Evolutionary conservation across 129 eudicot genomes (phyloP).

Genomic region (Heracleum sosnowskyi): DNA sequence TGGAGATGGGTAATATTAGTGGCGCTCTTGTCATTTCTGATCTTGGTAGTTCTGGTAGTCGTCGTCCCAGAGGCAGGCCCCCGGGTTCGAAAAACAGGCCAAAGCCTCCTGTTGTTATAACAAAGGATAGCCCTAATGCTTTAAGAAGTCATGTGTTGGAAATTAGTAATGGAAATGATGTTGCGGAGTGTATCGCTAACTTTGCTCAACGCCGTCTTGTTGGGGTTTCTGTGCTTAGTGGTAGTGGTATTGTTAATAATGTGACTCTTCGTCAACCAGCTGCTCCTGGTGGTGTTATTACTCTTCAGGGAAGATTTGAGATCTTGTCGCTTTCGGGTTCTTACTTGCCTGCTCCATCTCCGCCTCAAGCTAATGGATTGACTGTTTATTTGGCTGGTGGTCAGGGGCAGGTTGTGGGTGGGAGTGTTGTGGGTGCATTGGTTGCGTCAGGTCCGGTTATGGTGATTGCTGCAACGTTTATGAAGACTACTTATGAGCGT

Average conservation of each 20-base stretch:
- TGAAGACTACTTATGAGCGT: slow-evolving; percentile 56
- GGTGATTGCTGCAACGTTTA: slow-evolving; percentile 71
- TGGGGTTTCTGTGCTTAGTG: slow-evolving; percentile 71
- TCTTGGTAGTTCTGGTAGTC: slow-evolving; percentile 46
- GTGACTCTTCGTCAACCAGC: slow-evolving; percentile 64
- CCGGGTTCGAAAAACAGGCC: slow-evolving; percentile 75
- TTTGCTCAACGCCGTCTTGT: slow-evolving; percentile 60
- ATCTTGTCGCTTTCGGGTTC: slow-evolving; percentile 65
- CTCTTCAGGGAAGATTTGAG: slow-evolving; percentile 60
- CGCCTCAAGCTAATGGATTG: slow-evolving; percentile 65
- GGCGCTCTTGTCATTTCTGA: slow-evolving; percentile 34
- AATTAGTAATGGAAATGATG: slow-evolving; percentile 47
- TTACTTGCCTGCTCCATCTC: slow-evolving; percentile 57
- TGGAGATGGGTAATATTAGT: slow-evolving; percentile 16
- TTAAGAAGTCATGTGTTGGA: slow-evolving; percentile 72
- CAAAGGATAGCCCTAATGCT: slow-evolving; percentile 65
- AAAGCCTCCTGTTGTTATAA: slow-evolving; percentile 60
- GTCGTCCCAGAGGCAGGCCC: slow-evolving; percentile 71
- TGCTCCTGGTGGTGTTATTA: slow-evolving; percentile 50
- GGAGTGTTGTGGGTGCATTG: slow-evolving; percentile 53
- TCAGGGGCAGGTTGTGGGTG: slow-evolving; percentile 83
- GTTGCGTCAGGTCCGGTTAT: slow-evolving; percentile 69
- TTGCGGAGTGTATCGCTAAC: slow-evolving; percentile 49
- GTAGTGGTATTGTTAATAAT: slow-evolving; percentile 51
- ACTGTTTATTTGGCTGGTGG: slow-evolving; percentile 73